Evolutionary conservation across 2,329 filamentous ascomycete species (phyloP), one percentile per base, ranked within the genome.

Genomic region (Pseudogymnoascus sp.): DNA sequence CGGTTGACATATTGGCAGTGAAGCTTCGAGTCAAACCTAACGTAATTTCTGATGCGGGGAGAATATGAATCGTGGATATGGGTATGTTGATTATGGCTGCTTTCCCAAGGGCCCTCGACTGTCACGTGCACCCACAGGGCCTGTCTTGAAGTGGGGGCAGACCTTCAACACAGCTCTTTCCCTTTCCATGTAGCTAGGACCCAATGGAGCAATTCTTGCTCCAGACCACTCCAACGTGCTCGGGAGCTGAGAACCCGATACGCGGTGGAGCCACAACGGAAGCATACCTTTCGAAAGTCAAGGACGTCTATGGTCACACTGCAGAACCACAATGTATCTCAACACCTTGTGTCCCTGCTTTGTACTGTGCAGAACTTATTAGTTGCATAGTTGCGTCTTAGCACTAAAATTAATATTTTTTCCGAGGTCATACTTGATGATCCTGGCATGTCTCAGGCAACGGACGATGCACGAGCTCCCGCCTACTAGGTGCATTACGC

Each of bases 1-100:
- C 60, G 54, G 63, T 63, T 47, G 65, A 35, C 63, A 67, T 67
- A 18, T 50, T 62, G 43, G 11, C 22, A 30, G 16, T 16, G 8
- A 16, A 16, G 43, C 43, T 50, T 28, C 14, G 5, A 50, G 43
- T 16, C 11, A 43, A 30, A 50, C 14, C 22, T 20, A 28, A 16
- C 9, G 1, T 16, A 28, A 6, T 28, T 16, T 50, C 14, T 28
- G 12, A 6, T 9, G 22, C 20, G 43, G 25, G 5, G 25, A 16
- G 22, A n/a, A 43, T 25, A 47, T 28, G 7, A 28, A 47, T 43
- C 20, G 6, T 12, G 3, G 22, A n/a, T 28, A 47, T 16, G 14
- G 22, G 14, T 16, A 47, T 47, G 41, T 16, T 47, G 12, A 20
- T n/a, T 43, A 5, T 47, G 14, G 14, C 7, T 14, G 6, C 12